phyloP scores from a whole-genome alignment of 495 filamentous ascomycete species.

The Aspergillus sparsus region DNA sequence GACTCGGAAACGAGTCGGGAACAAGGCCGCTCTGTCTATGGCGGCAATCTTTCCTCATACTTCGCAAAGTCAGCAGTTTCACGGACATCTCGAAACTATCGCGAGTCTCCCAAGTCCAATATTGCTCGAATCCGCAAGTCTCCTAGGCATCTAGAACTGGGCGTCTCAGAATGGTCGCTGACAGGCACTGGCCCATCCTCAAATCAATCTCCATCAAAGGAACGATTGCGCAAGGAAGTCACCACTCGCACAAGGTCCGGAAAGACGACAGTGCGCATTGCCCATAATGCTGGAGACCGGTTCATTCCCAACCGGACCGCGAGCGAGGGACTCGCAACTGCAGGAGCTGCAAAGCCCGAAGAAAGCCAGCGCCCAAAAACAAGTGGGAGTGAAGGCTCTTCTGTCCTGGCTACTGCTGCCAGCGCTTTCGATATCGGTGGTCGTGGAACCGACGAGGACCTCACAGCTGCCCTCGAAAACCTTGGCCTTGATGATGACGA shows the following conservation, averaged over 20 bases:
- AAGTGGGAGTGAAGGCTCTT: constrained; percentile 65
- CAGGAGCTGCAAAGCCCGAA: constrained; percentile 77
- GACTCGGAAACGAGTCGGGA: constrained; percentile 32
- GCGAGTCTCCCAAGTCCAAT: constrained; percentile 90
- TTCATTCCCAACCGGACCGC: constrained; percentile 93
- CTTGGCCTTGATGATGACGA: constrained; percentile 70
- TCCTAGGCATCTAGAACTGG: constrained; percentile 81
- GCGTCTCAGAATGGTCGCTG: constrained; percentile 88
- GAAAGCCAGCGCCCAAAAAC: constrained; percentile 71
- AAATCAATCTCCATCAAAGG: constrained; percentile 69
- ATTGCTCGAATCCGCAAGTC: constrained; percentile 73
- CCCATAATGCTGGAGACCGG: constrained; percentile 78
- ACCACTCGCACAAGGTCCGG: constrained; percentile 61
- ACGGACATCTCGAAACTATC: constrained; percentile 42
- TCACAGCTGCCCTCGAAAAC: constrained; percentile 74
- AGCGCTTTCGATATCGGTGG: constrained; percentile 65
- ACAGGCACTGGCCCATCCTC: constrained; percentile 73
- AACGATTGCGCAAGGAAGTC: constrained; percentile 62
- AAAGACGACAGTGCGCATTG: constrained; percentile 72
- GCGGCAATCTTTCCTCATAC: constrained; percentile 69
- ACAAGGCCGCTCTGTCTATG: constrained; percentile 64
- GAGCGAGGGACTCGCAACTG: constrained; percentile 82
- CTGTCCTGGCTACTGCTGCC: constrained; percentile 68
- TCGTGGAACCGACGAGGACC: constrained; percentile 69
- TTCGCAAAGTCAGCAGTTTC: constrained; percentile 61